A percentile compares a stretch with the other conserved stretches of the same genome.
phyloP scores from a whole-genome alignment of 2,329 filamentous ascomycete species.

The Aspergillus fructus region DNA sequence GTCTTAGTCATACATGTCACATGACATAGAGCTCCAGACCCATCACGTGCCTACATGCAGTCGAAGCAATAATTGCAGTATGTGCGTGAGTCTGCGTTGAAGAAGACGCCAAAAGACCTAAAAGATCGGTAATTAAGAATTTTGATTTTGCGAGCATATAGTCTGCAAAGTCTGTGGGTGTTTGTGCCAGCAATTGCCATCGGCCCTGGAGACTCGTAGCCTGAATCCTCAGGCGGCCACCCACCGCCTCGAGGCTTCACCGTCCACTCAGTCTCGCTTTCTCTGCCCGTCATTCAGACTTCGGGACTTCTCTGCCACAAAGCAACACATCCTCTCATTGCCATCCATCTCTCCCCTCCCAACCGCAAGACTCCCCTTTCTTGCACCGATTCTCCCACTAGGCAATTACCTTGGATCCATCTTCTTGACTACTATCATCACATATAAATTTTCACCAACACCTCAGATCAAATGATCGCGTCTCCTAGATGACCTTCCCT shows the following conservation, averaged over 20 bases:
- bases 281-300: conserved; percentile 24
- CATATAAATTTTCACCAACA: conserved; percentile 36
- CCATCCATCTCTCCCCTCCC: conserved; percentile 17
- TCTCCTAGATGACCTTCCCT: conserved; percentile 59
- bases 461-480: conserved; percentile 51
- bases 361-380: conserved; percentile 12
- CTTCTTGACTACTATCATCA: conserved; percentile 12
- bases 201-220: neutral
- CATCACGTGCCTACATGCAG: neutral
- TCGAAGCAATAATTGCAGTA: neutral
- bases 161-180: neutral
- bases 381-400: conserved; percentile 6
- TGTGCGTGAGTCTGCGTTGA: neutral
- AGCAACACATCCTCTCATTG: conserved; percentile 24
- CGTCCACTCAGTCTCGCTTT: conserved; percentile 27
- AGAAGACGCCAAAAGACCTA: neutral
- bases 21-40: neutral
- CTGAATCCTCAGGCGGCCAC: conserved; percentile 21
- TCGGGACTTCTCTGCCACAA: conserved; percentile 29
- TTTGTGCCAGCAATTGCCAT: neutral
- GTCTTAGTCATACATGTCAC: neutral
- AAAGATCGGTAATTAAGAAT: neutral
- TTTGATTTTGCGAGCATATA: no score
- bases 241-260: conserved; percentile 17
- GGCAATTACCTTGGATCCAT: conserved; percentile 10